These are phyloP conservation scores for Nicotiana noctiflora DNA, from an alignment of 257 asterid species.

Conservation along the genomic window DNA sequence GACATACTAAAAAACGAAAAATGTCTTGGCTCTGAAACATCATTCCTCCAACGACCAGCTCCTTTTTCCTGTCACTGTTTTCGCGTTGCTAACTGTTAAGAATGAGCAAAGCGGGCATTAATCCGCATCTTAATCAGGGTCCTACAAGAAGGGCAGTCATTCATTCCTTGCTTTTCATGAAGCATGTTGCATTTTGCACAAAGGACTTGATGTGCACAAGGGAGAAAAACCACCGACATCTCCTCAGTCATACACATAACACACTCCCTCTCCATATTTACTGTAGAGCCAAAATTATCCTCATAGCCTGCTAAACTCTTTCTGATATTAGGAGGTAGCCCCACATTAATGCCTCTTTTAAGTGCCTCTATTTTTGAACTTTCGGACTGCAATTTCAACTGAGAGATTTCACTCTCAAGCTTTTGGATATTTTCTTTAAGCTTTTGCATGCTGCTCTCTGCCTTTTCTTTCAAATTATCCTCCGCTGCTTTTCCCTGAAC, in stretches of 20 bases:
- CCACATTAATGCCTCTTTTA: constrained; percentile 16
- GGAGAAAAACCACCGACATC: constrained; percentile 62
- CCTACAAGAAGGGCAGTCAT: constrained; percentile 80
- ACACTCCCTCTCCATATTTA: constrained; percentile 66
- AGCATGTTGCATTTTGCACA: constrained; percentile 51
- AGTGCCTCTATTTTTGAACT: constrained; percentile 53
- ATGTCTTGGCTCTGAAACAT: background rate
- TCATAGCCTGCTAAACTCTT: constrained; percentile 42
- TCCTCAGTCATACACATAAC: constrained; percentile 81
- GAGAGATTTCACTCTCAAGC: constrained; percentile 35
- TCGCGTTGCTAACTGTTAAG: constrained; percentile 4
- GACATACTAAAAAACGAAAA: background rate
- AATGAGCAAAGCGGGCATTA: constrained; percentile 26
- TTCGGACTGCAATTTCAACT: constrained; percentile 35
- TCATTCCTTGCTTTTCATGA: constrained; percentile 60
- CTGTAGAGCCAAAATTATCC: constrained; percentile 29
- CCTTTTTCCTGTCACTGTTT: background rate
- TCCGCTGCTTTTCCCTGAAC: constrained; percentile 31
- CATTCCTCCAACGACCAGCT: background rate
- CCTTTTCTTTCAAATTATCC: constrained; percentile 33
- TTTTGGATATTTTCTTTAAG: constrained; percentile 31
- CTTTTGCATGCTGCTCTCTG: constrained; percentile 28
- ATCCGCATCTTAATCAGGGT: constrained; percentile 43
- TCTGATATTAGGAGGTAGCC: constrained; percentile 15
- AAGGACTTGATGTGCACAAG: constrained; percentile 81